Conservation (phyloP, 129 eudicot species). For the Calendula officinalis region DNA sequence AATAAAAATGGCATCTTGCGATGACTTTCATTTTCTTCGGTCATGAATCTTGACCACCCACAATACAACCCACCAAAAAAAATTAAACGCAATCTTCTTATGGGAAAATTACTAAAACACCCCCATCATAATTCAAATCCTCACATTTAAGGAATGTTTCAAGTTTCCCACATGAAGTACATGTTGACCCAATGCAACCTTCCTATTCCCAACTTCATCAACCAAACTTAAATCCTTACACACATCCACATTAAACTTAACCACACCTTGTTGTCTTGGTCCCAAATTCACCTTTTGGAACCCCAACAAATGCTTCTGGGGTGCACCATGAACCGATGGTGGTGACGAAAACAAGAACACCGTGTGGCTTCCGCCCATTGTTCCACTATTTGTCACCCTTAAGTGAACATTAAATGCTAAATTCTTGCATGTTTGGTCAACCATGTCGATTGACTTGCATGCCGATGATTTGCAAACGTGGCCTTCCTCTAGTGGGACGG, state of each 20-base stretch:
- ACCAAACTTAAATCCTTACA: slow-evolving; percentile 84
- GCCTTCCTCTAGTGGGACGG: slow-evolving; percentile 52
- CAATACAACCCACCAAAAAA: slow-evolving; percentile 22
- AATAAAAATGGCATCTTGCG: slow-evolving; percentile 43
- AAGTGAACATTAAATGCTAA: slow-evolving; percentile 51
- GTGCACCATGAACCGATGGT: slow-evolving; percentile 67
- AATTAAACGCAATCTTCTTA: slow-evolving; percentile 11
- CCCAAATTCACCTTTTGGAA: slow-evolving; percentile 67
- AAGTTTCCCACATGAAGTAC: slow-evolving; percentile 67
- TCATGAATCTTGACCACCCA: slow-evolving; percentile 7
- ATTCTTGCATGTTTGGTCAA: slow-evolving; percentile 50
- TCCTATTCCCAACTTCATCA: slow-evolving; percentile 75
- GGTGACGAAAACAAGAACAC: slow-evolving; percentile 73
- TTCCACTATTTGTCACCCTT: slow-evolving; percentile 55
- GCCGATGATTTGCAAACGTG: slow-evolving; percentile 55
- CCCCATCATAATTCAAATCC: slow-evolving; percentile 35
- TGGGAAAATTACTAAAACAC: slow-evolving; percentile 15
- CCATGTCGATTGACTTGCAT: slow-evolving; percentile 63
- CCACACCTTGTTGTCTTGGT: slow-evolving; percentile 46
- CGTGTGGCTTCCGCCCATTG: slow-evolving; percentile 58
- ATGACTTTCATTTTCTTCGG: slow-evolving; percentile 18
- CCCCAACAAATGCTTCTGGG: slow-evolving; percentile 71
- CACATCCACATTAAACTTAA: slow-evolving; percentile 65
- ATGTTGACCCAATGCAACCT: slow-evolving; percentile 77
- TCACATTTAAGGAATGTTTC: slow-evolving; percentile 62